phyloP scores from a whole-genome alignment of 257 asterid species.

The Plantago elongata region DNA sequence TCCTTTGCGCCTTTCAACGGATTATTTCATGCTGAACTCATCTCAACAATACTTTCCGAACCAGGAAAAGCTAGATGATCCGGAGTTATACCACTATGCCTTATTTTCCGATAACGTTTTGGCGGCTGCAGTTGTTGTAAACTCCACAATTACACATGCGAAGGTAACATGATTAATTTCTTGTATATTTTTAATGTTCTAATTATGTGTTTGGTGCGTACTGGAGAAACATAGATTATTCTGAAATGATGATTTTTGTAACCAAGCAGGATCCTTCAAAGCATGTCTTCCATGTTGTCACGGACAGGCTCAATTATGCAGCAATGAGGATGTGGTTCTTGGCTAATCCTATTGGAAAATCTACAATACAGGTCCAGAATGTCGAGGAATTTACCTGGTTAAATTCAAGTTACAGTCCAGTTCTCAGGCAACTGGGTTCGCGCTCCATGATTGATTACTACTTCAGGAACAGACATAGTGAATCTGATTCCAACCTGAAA shows the following conservation, averaged over 20 bases:
- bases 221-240: not conserved
- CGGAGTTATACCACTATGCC: slow-evolving; percentile 48
- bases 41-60: slow-evolving; percentile 30
- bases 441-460: slow-evolving; percentile 45
- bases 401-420: slow-evolving; percentile 50
- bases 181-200: not conserved
- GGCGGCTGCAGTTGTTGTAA: slow-evolving; percentile 57
- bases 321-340: slow-evolving; percentile 60
- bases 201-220: too few relatives aligned
- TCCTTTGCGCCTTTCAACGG: slow-evolving; percentile 50
- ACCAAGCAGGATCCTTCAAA: slow-evolving; percentile 45
- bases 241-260: slow-evolving; percentile 10
- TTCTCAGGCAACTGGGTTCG: slow-evolving; percentile 40
- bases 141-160: slow-evolving; percentile 49
- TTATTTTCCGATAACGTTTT: slow-evolving; percentile 52
- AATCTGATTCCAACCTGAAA: slow-evolving; percentile 43
- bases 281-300: slow-evolving; percentile 51
- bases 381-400: slow-evolving; percentile 57
- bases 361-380: slow-evolving; percentile 44
- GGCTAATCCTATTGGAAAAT: slow-evolving; percentile 42
- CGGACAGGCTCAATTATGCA: slow-evolving; percentile 47
- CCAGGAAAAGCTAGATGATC: slow-evolving; percentile 38
- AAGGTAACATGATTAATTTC: slow-evolving; percentile 24
- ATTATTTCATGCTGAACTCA: slow-evolving; percentile 41
- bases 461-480: slow-evolving; percentile 39